phyloP scores from a whole-genome alignment of 1,139 yeast genomes.

The Debaryomyces psychrophilus region DNA sequence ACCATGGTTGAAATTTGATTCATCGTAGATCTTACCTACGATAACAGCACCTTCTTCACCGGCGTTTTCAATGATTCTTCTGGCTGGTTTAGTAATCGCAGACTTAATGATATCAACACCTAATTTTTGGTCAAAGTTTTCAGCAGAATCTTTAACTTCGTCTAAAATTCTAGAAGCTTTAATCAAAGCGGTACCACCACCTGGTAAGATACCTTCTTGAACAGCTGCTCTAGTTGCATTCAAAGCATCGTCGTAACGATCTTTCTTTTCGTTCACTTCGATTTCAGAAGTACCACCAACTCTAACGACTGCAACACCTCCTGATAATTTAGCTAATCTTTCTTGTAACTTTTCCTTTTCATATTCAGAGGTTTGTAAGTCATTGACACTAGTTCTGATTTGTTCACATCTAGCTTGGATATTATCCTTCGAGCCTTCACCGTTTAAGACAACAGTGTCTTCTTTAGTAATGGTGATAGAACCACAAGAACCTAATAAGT shows the following conservation, averaged over 20 bases:
- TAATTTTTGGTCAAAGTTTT: constrained; percentile 94
- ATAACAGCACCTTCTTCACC: constrained; percentile 99
- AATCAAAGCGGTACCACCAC: constrained; percentile 99
- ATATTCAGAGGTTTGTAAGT: constrained; percentile 81
- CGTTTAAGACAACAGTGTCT: constrained; percentile 94
- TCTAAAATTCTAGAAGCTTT: constrained; percentile 89
- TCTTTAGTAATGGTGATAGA: constrained; percentile 95
- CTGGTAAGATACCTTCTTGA: constrained; percentile 98
- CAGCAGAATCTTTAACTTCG: constrained; percentile 65
- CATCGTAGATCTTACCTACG: constrained; percentile 92
- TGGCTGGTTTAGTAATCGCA: constrained; percentile 97
- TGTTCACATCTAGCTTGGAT: constrained; percentile 94
- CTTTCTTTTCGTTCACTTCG: constrained; percentile 99
- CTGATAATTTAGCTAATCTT: constrained; percentile 96
- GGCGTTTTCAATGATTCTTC: constrained; percentile 95
- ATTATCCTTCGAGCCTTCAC: constrained; percentile 90
- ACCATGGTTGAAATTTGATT: constrained; percentile 86
- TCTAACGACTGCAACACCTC: constrained; percentile 98
- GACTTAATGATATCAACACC: constrained; percentile 96
- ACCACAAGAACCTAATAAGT: constrained; percentile 91
- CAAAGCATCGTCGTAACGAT: constrained; percentile 98
- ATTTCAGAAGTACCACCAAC: constrained; percentile 99
- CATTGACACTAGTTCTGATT: constrained; percentile 80
- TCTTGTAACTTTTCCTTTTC: constrained; percentile 98
- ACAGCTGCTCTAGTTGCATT: constrained; percentile 99